Percentiles rank a stretch among this genome's conserved stretches.
Conservation (phyloP, 2,329 filamentous ascomycete genomes). For the Pseudogymnoascus sp. region DNA sequence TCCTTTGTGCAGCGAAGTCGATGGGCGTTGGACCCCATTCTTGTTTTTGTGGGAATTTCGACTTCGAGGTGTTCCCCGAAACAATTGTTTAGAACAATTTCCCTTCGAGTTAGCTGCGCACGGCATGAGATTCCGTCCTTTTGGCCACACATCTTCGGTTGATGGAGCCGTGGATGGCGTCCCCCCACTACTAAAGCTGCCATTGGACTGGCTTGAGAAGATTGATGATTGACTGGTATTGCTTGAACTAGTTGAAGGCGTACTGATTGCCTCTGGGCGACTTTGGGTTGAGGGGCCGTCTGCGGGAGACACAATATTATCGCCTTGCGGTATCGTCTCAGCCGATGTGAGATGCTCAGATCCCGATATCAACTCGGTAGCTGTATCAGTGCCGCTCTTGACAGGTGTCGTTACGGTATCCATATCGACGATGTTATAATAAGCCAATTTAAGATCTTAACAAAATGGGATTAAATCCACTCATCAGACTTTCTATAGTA, state of each 20-base stretch:
- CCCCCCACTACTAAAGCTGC: not conserved
- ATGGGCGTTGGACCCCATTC: too few species aligned
- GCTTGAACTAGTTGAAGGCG: not conserved
- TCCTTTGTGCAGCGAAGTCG: too few species aligned
- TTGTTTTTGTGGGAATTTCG: not conserved
- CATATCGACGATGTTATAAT: not conserved
- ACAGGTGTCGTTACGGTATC: not conserved
- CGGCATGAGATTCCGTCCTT: not conserved
- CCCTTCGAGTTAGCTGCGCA: not conserved
- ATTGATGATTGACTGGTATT: not conserved
- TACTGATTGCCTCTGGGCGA: not conserved
- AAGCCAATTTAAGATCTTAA: not conserved
- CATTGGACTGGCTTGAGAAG: not conserved
- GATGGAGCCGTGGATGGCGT: not conserved
- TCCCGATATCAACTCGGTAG: not conserved
- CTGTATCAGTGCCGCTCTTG: not conserved
- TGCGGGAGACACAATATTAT: not conserved
- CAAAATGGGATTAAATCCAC: not conserved
- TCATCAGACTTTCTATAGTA: not conserved
- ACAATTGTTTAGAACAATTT: too few species aligned
- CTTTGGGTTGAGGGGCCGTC: not conserved
- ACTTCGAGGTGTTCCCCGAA: too few species aligned
- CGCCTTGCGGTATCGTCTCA: not conserved
- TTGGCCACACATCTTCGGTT: not conserved
- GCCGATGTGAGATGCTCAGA: not conserved